Percentiles rank a stretch among this genome's conserved stretches.
phyloP scores from a whole-genome alignment of 805 yeast genomes.

The Sugiyamaella mastotermitis region DNA sequence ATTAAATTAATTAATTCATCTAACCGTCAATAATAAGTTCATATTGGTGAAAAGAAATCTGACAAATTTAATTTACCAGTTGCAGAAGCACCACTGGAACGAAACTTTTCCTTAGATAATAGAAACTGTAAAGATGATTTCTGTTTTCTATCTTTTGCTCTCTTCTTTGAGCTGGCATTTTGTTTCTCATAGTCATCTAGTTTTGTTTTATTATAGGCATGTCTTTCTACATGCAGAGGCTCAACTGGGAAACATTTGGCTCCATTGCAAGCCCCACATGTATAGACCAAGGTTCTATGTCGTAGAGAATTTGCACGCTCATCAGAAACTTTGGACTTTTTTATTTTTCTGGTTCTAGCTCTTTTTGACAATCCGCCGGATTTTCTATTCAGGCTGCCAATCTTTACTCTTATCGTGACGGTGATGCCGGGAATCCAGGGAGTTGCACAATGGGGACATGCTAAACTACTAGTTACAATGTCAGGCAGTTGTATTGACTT shows the following conservation, averaged over 20 bases:
- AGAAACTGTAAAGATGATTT: slow-evolving; percentile 12
- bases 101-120: slow-evolving; percentile 7
- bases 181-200: background rate
- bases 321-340: background rate
- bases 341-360: background rate
- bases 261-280: background rate
- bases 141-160: slow-evolving; percentile 10
- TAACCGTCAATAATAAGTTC: background rate
- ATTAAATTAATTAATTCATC: background rate
- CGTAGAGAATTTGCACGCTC: background rate
- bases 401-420: slow-evolving; percentile 7
- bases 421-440: slow-evolving; percentile 20
- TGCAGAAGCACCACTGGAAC: background rate
- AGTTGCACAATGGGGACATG: slow-evolving; percentile 16
- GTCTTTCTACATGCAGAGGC: background rate
- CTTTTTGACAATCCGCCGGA: slow-evolving; percentile 8
- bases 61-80: slow-evolving; percentile 1
- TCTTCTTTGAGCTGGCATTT: slow-evolving; percentile 6
- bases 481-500: slow-evolving; percentile 1
- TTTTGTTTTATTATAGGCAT: background rate
- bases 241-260: background rate
- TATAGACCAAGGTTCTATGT: background rate
- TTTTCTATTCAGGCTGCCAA: background rate
- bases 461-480: slow-evolving; percentile 2
- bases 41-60: slow-evolving; percentile 9